Conservation (phyloP, 306 rosid genomes). For the Hippophae gyantsensis region DNA sequence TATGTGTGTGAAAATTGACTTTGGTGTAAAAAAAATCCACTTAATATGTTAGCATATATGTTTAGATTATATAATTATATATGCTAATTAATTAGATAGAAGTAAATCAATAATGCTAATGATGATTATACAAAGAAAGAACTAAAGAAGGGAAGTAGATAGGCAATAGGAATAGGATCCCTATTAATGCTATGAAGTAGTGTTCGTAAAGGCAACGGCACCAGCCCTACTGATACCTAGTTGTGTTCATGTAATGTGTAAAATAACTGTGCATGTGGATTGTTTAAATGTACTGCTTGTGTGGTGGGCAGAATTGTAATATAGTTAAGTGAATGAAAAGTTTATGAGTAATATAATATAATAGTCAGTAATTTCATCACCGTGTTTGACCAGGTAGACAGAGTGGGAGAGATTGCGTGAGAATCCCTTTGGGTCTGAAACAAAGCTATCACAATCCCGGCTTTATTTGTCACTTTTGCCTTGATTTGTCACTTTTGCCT, state of each 20-base stretch:
- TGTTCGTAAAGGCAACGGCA: conserved; percentile 76
- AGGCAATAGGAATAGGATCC: too few species aligned
- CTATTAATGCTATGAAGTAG: conserved; percentile 5
- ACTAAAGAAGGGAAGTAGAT: too few species aligned
- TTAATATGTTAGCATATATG: too few species aligned
- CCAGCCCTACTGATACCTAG: background rate
- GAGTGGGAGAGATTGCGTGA: conserved; percentile 42
- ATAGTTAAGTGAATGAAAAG: background rate
- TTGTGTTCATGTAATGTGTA: background rate
- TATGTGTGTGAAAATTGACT: too few species aligned
- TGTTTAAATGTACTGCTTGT: too few species aligned
- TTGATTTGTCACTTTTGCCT: conserved; percentile 45
- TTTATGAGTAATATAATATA: background rate
- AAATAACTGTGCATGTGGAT: background rate
- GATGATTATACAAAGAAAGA: too few species aligned
- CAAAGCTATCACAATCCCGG: conserved; percentile 36
- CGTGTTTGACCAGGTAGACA: conserved; percentile 62
- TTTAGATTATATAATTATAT: too few species aligned
- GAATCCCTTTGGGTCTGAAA: conserved; percentile 53
- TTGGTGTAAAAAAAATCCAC: too few species aligned
- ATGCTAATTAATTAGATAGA: too few species aligned
- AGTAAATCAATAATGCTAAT: too few species aligned
- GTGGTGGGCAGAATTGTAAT: background rate
- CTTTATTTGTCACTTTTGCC: conserved; percentile 13
- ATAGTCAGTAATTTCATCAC: conserved; percentile 14